Base-by-base conservation (phyloP, 306 rosid species). In the Gillenia trifoliata region DNA sequence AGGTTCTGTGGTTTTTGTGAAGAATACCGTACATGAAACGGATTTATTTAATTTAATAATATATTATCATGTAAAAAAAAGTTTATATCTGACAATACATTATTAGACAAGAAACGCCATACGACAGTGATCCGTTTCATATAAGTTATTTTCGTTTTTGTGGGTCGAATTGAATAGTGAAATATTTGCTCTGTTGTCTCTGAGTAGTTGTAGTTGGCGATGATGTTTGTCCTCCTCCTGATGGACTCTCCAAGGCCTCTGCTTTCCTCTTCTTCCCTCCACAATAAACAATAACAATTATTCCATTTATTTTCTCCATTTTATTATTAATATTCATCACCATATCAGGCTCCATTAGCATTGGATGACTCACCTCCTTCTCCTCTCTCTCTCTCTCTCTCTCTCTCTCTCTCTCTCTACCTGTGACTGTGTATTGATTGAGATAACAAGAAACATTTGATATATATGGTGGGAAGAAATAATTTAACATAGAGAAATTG, bases 101-200 rank as follows among this genome's bases (percentile, higher is more conserved):
- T n/a, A n/a, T n/a, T n/a, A n/a, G n/a, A n/a, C n/a, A n/a, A n/a
- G n/a, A n/a, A n/a, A n/a, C n/a, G n/a, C n/a, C n/a, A n/a, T n/a
- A n/a, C n/a, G n/a, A n/a, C n/a, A n/a, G n/a, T n/a, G n/a, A n/a
- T n/a, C n/a, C n/a, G n/a, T n/a, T n/a, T n/a, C n/a, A n/a, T n/a
- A n/a, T n/a, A n/a, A n/a, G n/a, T n/a, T n/a, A n/a, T n/a, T n/a
- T n/a, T n/a, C n/a, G n/a, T n/a, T n/a, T n/a, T n/a, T n/a, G n/a
- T n/a, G n/a, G n/a, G n/a, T n/a, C n/a, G n/a, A n/a, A n/a, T n/a
- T n/a, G n/a, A n/a, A n/a, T n/a, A n/a, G n/a, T n/a, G n/a, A n/a
- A n/a, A n/a, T n/a, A n/a, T n/a, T n/a, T n/a, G 93, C 89, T 83
- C 79, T 70, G 75, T 84, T 87, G 88, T 81, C 73, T 74, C 63